Base-by-base conservation (phyloP, 352 stramenopile species). In the Phytopythium litorale region DNA sequence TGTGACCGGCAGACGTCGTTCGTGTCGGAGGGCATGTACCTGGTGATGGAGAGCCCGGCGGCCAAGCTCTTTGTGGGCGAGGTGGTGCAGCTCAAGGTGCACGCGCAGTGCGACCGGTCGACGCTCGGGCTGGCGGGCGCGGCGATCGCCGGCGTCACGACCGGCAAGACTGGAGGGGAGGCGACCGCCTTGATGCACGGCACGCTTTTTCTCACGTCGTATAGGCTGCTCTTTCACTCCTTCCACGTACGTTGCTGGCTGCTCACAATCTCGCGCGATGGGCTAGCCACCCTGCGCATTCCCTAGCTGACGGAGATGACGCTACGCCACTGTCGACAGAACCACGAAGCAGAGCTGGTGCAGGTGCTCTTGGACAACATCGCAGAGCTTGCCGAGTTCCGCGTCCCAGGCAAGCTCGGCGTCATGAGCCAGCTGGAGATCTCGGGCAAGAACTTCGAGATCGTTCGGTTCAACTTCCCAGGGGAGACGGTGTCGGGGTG, bases 401-500 rank as follows among this genome's bases (percentile, higher is more conserved):
- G 75, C 5, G 68, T 79, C 21, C 71, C 62, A 46, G 70, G 64
- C 40, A 87, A 76, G 56, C 67, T 65, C 9, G 75, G 72, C 2
- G 63, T 73, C 32, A 78, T 81, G 74, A 88, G 76, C 58, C 81
- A 89, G 59, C 67, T 94, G 48, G 84, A 94, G 70, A 72, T 94
- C 60, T 82, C 86, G 46, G 93, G 84, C 77, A 95, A 95, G 64
- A 95, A 92, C 59, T 93, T 95, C 63, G 76, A 89, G 56, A 75
- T 95, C 42, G 61, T 92, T 25, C 88, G 84, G 48, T 91, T 93
- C 53, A 82, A 84, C 40, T 93, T 93, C 38, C 80, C 82, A 0
- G 78, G 71, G 32, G 82, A 93, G 30, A 54, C 73, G 4, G 81
- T 75, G 9, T 89, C 82, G 1, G 78, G 78, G 72, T 86, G 53